A percentile compares a stretch with the other conserved stretches of the same genome.
Conservation (phyloP, 192 early-diverging fungal species). For the Gigaspora rosea region DNA sequence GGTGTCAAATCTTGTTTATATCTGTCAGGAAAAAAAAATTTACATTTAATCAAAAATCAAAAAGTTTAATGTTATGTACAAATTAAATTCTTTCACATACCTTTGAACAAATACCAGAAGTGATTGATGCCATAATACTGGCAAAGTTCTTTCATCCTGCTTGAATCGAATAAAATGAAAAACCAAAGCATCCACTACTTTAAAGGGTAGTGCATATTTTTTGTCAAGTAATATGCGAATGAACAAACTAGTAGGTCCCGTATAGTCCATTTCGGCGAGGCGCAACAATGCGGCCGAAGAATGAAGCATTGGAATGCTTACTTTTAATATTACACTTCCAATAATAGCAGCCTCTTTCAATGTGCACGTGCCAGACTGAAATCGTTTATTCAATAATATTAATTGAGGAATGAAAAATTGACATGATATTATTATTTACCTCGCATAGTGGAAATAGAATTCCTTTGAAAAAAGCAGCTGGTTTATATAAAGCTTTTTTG, state of each 20-base stretch:
- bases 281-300: slow-evolving; percentile 92
- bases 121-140: slow-evolving; percentile 97
- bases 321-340: slow-evolving; percentile 87
- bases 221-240: slow-evolving; percentile 96
- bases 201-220: slow-evolving; percentile 97
- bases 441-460: slow-evolving; percentile 95
- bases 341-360: slow-evolving; percentile 96
- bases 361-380: slow-evolving; percentile 76
- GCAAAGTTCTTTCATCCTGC: slow-evolving; percentile 78
- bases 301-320: slow-evolving; percentile 93
- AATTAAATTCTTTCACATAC: slow-evolving; percentile 9
- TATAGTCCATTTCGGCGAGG: slow-evolving; percentile 97
- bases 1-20: slow-evolving; percentile 95
- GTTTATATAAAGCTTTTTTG: slow-evolving; percentile 97
- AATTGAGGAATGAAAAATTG: background rate
- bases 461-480: slow-evolving; percentile 97
- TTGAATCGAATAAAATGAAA: slow-evolving; percentile 94
- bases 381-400: background rate
- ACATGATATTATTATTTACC: slow-evolving; percentile 3
- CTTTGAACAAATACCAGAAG: slow-evolving; percentile 94
- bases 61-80: no score
- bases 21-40: slow-evolving; percentile 31
- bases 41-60: no score
- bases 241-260: slow-evolving; percentile 90
- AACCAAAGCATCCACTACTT: slow-evolving; percentile 94